These are phyloP conservation scores for Ceratobasidium sp. DNA, from an alignment of 1,284 basidiomycete genomes.

Conservation along the genomic window DNA sequence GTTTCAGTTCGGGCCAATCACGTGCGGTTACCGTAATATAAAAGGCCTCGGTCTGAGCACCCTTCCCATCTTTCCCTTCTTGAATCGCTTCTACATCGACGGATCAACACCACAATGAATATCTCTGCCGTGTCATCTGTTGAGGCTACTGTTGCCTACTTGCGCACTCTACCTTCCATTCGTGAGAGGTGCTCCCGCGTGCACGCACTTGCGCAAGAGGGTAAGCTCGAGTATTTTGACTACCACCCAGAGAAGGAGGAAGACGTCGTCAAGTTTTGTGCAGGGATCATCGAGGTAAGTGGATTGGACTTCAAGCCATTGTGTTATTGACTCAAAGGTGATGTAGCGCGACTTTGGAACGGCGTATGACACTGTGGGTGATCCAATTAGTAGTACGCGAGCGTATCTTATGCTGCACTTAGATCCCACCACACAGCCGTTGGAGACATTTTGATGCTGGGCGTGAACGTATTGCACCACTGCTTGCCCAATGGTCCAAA, in stretches of 20 bases:
- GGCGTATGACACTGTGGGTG: conserved; percentile 67
- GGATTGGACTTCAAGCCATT: neutral
- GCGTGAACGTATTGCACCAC: conserved; percentile 69
- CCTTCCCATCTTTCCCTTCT: neutral
- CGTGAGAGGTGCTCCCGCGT: conserved; percentile 85
- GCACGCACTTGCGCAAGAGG: conserved; percentile 76
- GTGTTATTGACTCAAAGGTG: neutral
- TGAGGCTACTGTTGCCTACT: conserved; percentile 64
- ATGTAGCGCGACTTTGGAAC: conserved; percentile 82
- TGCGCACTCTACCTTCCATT: conserved; percentile 88
- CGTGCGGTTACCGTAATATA: conserved; percentile 17
- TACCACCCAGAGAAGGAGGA: conserved; percentile 81
- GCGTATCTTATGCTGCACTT: neutral
- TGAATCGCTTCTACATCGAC: neutral
- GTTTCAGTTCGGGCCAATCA: conserved; percentile 11
- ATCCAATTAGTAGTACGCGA: neutral
- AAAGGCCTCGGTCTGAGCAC: neutral
- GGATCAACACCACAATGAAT: conserved; percentile 14
- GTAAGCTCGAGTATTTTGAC: conserved; percentile 84
- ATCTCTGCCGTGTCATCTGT: conserved; percentile 8
- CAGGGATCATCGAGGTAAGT: conserved; percentile 76
- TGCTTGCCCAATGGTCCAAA: conserved; percentile 66
- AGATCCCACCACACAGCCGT: conserved; percentile 91
- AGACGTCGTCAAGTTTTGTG: conserved; percentile 82
- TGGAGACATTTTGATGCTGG: conserved; percentile 86